Percentiles rank a stretch among this genome's conserved stretches.
phyloP scores from a whole-genome alignment of 257 asterid genomes.

The Orobanche coerulescens region DNA sequence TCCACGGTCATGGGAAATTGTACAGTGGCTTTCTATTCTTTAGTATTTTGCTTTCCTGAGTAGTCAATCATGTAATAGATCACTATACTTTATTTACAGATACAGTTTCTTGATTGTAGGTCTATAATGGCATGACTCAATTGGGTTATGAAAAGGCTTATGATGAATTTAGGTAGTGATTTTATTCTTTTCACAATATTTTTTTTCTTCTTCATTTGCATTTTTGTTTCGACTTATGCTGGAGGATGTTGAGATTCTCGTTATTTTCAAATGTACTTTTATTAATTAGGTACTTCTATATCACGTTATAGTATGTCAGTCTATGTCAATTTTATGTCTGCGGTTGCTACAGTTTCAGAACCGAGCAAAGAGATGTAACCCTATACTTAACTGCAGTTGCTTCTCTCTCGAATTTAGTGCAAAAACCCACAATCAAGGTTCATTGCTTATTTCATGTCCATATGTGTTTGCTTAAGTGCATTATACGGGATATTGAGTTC shows the following conservation, averaged over 20 bases:
- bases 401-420: constrained; percentile 62
- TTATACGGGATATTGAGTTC: neutral
- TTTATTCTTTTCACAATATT: neutral
- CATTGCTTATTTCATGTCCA: constrained; percentile 2
- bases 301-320: constrained; percentile 16
- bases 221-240: neutral
- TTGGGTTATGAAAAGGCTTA: constrained; percentile 77
- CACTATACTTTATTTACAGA: constrained; percentile 1
- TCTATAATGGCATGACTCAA: constrained; percentile 88
- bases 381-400: constrained; percentile 77
- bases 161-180: constrained; percentile 62
- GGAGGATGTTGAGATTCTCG: neutral
- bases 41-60: constrained; percentile 16
- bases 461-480: constrained; percentile 2
- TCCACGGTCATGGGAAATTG: constrained; percentile 93
- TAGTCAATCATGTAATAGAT: constrained; percentile 18
- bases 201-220: constrained; percentile 6
- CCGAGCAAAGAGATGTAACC: constrained; percentile 72
- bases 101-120: constrained; percentile 37
- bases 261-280: neutral
- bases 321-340: constrained; percentile 23
- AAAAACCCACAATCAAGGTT: constrained; percentile 73
- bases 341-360: constrained; percentile 55
- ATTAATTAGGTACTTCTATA: neutral
- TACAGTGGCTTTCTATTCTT: constrained; percentile 29